Conservation (phyloP, 345 rosid genomes). For the Lepidium africanum region DNA sequence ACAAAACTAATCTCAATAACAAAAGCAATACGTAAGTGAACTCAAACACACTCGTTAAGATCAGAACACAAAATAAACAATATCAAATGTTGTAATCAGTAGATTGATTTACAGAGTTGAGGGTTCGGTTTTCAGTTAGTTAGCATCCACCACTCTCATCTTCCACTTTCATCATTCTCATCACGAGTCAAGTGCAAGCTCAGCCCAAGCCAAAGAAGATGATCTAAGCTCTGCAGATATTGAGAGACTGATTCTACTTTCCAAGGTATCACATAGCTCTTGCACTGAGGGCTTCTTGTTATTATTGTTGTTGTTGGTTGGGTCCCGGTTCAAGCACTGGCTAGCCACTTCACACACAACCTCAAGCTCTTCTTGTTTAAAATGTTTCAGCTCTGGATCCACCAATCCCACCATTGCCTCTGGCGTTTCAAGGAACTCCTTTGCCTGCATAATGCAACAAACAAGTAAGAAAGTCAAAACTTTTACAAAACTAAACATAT, state of each 20-base stretch:
- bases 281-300: constrained; percentile 44
- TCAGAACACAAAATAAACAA: neutral
- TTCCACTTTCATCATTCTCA: neutral
- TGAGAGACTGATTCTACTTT: constrained; percentile 67
- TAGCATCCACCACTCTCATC: constrained; percentile 16
- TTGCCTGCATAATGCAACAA: constrained; percentile 52
- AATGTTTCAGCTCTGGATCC: constrained; percentile 88
- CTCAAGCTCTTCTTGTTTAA: constrained; percentile 62
- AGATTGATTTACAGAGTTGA: constrained; percentile 24
- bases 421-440: constrained; percentile 68
- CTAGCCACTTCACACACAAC: constrained; percentile 69
- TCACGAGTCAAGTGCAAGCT: constrained; percentile 79
- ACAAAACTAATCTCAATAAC: constrained; percentile 11
- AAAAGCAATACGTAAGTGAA: neutral
- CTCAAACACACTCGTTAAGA: constrained; percentile 19
- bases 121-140: constrained; percentile 21
- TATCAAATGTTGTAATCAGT: constrained; percentile 15
- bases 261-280: constrained; percentile 53
- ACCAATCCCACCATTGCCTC: constrained; percentile 70
- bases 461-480: neutral
- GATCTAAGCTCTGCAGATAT: constrained; percentile 66
- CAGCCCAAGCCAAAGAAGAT: constrained; percentile 95
- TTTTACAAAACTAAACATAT: neutral
- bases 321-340: constrained; percentile 57
- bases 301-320: constrained; percentile 25